Base-by-base conservation (phyloP, 1,139 yeast genomes). In the Kodamaea alishanica region DNA sequence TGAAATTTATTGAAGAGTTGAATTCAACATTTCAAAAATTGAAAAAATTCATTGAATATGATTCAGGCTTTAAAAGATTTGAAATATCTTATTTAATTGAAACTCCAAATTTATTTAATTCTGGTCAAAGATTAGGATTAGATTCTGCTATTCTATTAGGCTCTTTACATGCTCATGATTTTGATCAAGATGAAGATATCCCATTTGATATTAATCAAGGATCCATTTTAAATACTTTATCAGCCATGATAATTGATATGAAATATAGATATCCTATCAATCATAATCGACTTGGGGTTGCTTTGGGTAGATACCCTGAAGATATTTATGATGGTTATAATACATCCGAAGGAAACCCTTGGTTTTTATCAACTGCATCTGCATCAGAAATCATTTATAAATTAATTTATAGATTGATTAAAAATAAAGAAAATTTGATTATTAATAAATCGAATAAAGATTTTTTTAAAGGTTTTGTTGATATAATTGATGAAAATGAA, bases 261-360 rank as follows among this genome's bases (percentile, higher is more conserved):
- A 75, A 75, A 44, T 56, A 65, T 29, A 65, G 92, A 40, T 89
- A 84, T 56, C 94, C 95, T 1, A 74, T 90, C 30, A 90, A 90
- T 60, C 75, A 70, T 40, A 59, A 61, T 8, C 61, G 72, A 36
- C 56, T 71, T 20, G 95, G 94, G 0, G 79, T 83, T 31, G 96
- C 86, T 0, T 63, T 90, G 35, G 98, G 98, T 2, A 70, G 98
- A 53, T 92, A 92, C 55, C 96, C 97, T 0, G 97, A 90, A 55
- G 98, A 92, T 61, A 62, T 84, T 8, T 92, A 92, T 59, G 85
- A 90, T 60, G 97, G 97, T 0, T 67, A 73, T 44, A 82, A 80
- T 0, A 68, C 75, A 0, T 71, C 84, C 10, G 84, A 80, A 49
- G 97, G 97, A 2, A 92, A 92, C 54, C 97, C 98, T 2, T 92